Evolutionary conservation across 148 eudicot genomes (phyloP), one percentile per base, ranked within the genome.

Genomic region (Silene uniflora): DNA sequence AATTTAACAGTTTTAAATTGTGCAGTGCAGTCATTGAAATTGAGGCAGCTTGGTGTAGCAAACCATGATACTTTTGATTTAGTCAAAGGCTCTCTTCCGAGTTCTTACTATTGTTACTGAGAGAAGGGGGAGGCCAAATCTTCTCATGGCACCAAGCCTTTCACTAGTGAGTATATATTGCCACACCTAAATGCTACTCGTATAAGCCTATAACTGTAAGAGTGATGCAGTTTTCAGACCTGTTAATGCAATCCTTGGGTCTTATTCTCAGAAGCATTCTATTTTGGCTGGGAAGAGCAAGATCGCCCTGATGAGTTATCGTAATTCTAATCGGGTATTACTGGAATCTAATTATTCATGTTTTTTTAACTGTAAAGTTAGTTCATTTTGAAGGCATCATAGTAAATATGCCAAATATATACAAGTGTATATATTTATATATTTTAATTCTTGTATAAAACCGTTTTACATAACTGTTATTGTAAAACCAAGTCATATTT

Each of bases 21-120:
- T 44, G 75, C 75, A 75, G 82, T 27, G 75, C 46, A 14, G n/a
- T 44, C 49, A 68, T 69, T 61, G 47, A 61, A 18, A 9, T 74
- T 63, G 55, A 44, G 58, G 42, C 18, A 66, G 56, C 54, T 32
- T 69, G 46, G 44, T 6, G 44, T 39, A 54, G 70, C 59, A 62
- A 55, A 25, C 46, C 58, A 47, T 29, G 29, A 55, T 16, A 60
- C 13, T 47, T 67, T 54, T 6, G 55, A 71, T 13, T 52, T 59
- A 13, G 29, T n/a, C 35, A 22, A 39, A 69, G 63, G 70, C 66
- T 62, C 55, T 39, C 39, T 25, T 44, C 27, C 27, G 21, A 49
- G 17, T 25, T 44, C 18, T 12, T 22, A 29, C 52, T 19, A 29
- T 55, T 21, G 39, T 47, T 71, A 24, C 56, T 7, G 42, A 47